phyloP scores from a whole-genome alignment of 2,329 filamentous ascomycete species.

The Colletotrichum sp. region DNA sequence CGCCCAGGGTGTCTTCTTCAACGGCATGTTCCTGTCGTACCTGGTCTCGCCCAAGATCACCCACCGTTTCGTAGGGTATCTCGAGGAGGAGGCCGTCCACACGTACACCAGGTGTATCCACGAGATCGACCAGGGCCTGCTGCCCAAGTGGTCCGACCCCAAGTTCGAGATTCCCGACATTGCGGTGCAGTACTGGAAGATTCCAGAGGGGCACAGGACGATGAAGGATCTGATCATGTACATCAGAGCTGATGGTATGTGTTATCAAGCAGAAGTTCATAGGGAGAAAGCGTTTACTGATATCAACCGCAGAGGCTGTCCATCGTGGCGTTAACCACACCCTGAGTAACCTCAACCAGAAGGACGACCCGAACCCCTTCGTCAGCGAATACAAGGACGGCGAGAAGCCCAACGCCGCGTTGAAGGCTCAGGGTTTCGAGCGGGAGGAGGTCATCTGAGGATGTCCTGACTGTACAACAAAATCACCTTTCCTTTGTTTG shows the following conservation, averaged over 20 bases:
- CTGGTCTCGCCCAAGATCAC: constrained; percentile 85
- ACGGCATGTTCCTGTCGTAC: constrained; percentile 88
- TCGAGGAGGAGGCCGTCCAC: constrained; percentile 96
- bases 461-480: not conserved
- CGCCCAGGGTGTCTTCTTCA: constrained; percentile 97
- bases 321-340: constrained; percentile 97
- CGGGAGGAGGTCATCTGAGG: constrained; percentile 77
- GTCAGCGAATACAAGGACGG: constrained; percentile 80
- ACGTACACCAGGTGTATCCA: constrained; percentile 91
- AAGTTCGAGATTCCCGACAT: constrained; percentile 84
- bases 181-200: constrained; percentile 90
- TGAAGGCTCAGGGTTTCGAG: constrained; percentile 79
- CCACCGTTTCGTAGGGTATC: constrained; percentile 94
- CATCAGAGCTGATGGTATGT: constrained; percentile 72
- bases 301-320: constrained; percentile 67
- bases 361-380: constrained; percentile 90
- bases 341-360: constrained; percentile 84
- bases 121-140: constrained; percentile 83
- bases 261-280: not conserved
- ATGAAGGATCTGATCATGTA: constrained; percentile 91
- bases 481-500: not conserved
- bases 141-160: constrained; percentile 78
- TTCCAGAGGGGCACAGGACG: constrained; percentile 81
- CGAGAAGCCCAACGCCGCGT: constrained; percentile 69
- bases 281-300: not conserved